Evolutionary conservation across 1,139 yeast species (phyloP).

Genomic region (Scheffersomyces segobiensis): DNA sequence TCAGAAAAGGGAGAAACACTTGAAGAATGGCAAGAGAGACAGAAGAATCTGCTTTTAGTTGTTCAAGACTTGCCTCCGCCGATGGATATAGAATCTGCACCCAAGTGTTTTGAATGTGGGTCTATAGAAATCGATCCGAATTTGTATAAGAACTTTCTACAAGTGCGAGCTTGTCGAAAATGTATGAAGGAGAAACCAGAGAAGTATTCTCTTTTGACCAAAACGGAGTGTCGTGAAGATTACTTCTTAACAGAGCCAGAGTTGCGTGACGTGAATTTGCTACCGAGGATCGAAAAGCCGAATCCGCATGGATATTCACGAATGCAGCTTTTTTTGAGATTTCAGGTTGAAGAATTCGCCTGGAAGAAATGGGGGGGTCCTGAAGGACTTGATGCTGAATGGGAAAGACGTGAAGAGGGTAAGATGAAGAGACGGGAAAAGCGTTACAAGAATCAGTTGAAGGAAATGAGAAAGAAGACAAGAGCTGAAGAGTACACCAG

Average conservation of each 20-base stretch:
- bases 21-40: constrained; percentile 75
- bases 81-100: constrained; percentile 65
- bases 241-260: constrained; percentile 93
- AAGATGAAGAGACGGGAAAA: constrained; percentile 75
- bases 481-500: constrained; percentile 89
- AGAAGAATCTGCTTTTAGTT: constrained; percentile 43
- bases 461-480: constrained; percentile 86
- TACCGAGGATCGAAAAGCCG: constrained; percentile 83
- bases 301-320: constrained; percentile 93
- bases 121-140: constrained; percentile 79
- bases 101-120: constrained; percentile 80
- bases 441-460: constrained; percentile 70
- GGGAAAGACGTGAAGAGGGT: constrained; percentile 77
- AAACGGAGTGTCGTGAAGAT: constrained; percentile 93
- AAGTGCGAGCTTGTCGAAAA: constrained; percentile 71
- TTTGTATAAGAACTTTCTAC: constrained; percentile 62
- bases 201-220: constrained; percentile 85
- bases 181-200: constrained; percentile 79
- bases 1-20: constrained; percentile 46
- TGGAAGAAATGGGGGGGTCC: constrained; percentile 94
- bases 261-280: constrained; percentile 62
- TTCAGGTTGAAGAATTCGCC: constrained; percentile 90
- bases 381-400: constrained; percentile 87
- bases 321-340: constrained; percentile 88
- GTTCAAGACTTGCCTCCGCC: constrained; percentile 68